Evolutionary conservation across 805 yeast genomes (phyloP), one percentile per base, ranked within the genome.

Genomic region (Kuraishia hungarica): DNA sequence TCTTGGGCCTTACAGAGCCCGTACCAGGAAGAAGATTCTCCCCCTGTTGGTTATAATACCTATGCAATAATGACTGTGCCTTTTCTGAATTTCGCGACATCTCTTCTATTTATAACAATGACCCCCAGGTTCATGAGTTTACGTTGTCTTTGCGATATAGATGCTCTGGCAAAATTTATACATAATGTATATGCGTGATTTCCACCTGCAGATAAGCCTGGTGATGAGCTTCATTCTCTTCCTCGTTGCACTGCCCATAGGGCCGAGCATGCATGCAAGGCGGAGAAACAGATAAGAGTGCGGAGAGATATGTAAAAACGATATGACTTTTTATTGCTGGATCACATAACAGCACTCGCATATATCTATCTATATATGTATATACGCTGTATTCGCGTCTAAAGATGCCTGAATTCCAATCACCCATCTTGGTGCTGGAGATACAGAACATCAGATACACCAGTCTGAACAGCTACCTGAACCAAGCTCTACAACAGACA

Each of bases 71-170:
- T 0, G 91, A 80, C 65, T 86, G 87, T 3, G 93, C 85, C 63
- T 84, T 87, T 61, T 89, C 96, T 39, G 78, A 77, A 64, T 87
- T 87, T 58, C 94, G 72, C 39, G 94, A 86, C 96, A 89, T 88
- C 39, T 23, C 43, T 35, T 13, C n/a, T 35, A 13, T 35, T 4
- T 8, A 35, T 13, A 35, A 17, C n/a, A 35, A 15, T 17, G 8
- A 35, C n/a, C 43, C 43, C 15, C 8, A 13, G 15, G 17, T n/a
- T n/a, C n/a, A n/a, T 35, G n/a, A 15, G 3, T 15, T 13, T 13
- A 7, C 43, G n/a, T 3, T 10, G n/a, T 3, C 4, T 35, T 35
- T 35, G 17, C 43, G n/a, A 4, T 15, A 10, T 26, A 26, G 17
- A 13, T 17, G n/a, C n/a, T 15, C 43, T 13, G 17, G 4, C n/a